Conservation (phyloP, 371 early-diverging fungal species). For the Rozella allomycis region DNA sequence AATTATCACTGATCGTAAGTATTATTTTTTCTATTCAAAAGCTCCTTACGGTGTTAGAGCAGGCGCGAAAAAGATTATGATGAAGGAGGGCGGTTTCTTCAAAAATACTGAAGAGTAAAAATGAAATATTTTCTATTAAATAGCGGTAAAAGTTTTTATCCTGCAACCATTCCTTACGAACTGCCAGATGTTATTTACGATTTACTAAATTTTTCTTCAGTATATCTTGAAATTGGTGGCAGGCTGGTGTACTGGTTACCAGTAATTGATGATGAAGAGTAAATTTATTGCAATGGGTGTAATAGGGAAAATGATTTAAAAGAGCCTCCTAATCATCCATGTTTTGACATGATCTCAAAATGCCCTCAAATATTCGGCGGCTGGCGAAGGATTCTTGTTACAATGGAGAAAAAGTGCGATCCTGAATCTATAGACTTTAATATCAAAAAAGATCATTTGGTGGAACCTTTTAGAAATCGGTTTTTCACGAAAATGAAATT, state of each 20-base stretch:
- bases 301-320: too few relatives aligned
- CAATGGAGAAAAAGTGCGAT: too few relatives aligned
- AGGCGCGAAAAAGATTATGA: conserved; percentile 65
- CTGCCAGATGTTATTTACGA: conserved; percentile 72
- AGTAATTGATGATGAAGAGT: conserved; percentile 24
- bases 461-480: too few relatives aligned
- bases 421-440: too few relatives aligned
- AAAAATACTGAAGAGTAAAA: background rate
- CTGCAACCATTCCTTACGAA: conserved; percentile 77
- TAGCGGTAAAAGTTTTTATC: conserved; percentile 35
- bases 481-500: too few relatives aligned
- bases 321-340: too few relatives aligned
- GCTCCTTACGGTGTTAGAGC: conserved; percentile 96
- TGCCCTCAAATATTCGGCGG: too few relatives aligned
- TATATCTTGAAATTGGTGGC: conserved; percentile 53
- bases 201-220: conserved; percentile 59
- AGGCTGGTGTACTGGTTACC: conserved; percentile 91
- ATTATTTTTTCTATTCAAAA: conserved; percentile 8
- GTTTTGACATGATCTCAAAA: too few relatives aligned
- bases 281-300: too few relatives aligned
- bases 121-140: background rate
- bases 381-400: too few relatives aligned
- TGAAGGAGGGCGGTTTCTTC: background rate
- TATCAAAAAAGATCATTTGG: too few relatives aligned
- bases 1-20: conserved; percentile 37